Base-by-base conservation (phyloP, 2,329 filamentous ascomycete species). In the Ilyonectria mors-panacis region DNA sequence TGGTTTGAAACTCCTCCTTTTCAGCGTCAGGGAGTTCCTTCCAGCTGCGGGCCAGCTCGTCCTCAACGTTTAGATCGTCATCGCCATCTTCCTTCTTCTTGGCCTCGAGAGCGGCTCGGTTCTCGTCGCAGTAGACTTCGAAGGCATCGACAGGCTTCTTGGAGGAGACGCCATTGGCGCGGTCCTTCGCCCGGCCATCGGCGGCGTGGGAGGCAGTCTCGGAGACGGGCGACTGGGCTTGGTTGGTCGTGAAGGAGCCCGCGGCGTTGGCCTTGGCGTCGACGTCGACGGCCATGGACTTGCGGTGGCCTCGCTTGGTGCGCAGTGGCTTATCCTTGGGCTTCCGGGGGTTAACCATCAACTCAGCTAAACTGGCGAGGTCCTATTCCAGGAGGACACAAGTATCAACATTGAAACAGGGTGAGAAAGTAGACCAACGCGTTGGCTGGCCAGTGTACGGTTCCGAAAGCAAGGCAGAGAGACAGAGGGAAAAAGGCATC, bases 251-350 rank as follows among this genome's bases (percentile, higher is more conserved):
- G 74, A 84, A 83, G 39, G 83, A 80, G 69, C 79, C 82, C 63
- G 80, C 76, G 26, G 77, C 76, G 47, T 77, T 78, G 61, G 78
- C 78, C 71, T 83, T 83, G 26, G 81, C 73, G 56, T 86, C 86
- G 74, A 78, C 75, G 68, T 82, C 83, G 66, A 81, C 80, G 62
- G 85, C 78, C 60, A 84, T 79, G 39, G 87, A 88, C 80, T 91
- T 91, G 59, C 91, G 84, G 75, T 93, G 91, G 66, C 90, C 90
- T 60, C 92, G 88, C 84, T 94, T 94, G 69, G 89, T 91, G 35
- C 92, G 88, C 70, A 94, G 83, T 33, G 92, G 92, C 80, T 94
- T 94, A 76, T 94, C 92, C 80, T 93, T 92, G 37, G 92, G 92
- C 91, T 93, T 78, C 71, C 75, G 74, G 73, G 73, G 73, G 76